Evolutionary conservation across 805 yeast genomes (phyloP), one percentile per base, ranked within the genome.

Genomic region (Candida methanosorbosa): DNA sequence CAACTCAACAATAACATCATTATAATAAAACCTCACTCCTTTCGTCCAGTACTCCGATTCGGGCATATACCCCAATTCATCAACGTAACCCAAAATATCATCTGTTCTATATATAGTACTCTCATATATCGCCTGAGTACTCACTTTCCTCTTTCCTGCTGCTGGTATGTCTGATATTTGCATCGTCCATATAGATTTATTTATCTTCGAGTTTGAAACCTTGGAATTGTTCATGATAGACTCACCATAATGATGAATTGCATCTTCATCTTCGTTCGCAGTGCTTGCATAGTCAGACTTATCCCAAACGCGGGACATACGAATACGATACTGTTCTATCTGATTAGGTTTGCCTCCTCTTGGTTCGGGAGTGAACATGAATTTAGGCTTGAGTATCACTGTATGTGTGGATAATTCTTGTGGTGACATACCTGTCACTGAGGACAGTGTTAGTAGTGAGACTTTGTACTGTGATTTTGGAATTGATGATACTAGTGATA

Each of bases 151-250:
- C 57, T 66, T 71, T 4, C 90, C 90, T 9, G 85, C 88, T 6
- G 78, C 72, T 2, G 92, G 92, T 11, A 83, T 78, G 55, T 83
- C 94, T 5, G 74, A 63, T 18, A 77, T 63, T 44, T 74, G 81
- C 7, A 82, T 47, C 1, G 78, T 68, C 90, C 88, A 82, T 27
- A 57, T 58, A 41, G 47, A 63, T 37, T 42, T 46, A 42, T 38
- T 44, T 36, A 44, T 33, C 4, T 34, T 29, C 5, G 46, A 28
- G 15, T 37, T 33, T 12, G 40, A 15, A n/a, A n/a, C n/a, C n/a
- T n/a, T n/a, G n/a, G n/a, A n/a, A n/a, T n/a, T n/a, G 27, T 41
- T 29, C 25, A 39, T 22, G 5, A 49, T 34, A 5, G 54, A 35
- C 21, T 44, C 43, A 9, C 48, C 52, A 13, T 8, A 27, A 13